Evolutionary conservation across 2,329 filamentous ascomycete genomes (phyloP).

Genomic region (Clonostachys byssicola): DNA sequence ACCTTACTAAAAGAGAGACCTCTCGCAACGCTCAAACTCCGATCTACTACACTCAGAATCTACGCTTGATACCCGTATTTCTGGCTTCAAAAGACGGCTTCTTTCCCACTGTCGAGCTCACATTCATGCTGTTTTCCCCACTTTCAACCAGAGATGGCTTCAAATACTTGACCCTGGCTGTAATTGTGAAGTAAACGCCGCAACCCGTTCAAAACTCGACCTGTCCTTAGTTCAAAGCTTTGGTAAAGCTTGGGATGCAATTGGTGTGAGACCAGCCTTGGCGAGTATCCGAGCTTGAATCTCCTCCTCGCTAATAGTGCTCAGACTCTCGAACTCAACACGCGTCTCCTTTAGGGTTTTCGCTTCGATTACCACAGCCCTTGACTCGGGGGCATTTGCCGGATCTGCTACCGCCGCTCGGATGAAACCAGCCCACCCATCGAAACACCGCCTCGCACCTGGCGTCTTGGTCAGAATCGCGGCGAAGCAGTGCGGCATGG

Average conservation of each 20-base stretch:
- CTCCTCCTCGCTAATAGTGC: conserved; percentile 35
- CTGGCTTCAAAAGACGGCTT: no score
- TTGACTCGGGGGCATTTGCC: conserved; percentile 21
- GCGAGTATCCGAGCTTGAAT: conserved; percentile 30
- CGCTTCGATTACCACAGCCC: conserved; percentile 41
- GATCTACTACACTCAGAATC: no score
- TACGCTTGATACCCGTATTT: no score
- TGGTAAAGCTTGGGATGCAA: conserved; percentile 7
- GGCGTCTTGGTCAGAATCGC: conserved; percentile 44
- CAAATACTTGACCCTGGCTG: no score
- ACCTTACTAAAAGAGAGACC: no score
- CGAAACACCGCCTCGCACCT: conserved; percentile 45
- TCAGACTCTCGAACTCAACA: conserved; percentile 36
- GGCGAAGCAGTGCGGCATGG: conserved; percentile 76
- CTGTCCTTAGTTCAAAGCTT: conserved; percentile 16
- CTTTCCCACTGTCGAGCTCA: no score
- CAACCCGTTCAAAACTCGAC: no score
- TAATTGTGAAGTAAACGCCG: no score
- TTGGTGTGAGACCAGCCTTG: conserved; percentile 7
- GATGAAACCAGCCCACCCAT: conserved; percentile 54
- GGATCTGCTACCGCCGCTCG: conserved; percentile 28
- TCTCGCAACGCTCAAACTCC: no score
- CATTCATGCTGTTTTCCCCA: no score
- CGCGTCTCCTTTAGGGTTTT: conserved; percentile 44
- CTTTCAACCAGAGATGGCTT: no score